phyloP scores from a whole-genome alignment of 1,284 basidiomycete species.

The Leccinum solheimii region DNA sequence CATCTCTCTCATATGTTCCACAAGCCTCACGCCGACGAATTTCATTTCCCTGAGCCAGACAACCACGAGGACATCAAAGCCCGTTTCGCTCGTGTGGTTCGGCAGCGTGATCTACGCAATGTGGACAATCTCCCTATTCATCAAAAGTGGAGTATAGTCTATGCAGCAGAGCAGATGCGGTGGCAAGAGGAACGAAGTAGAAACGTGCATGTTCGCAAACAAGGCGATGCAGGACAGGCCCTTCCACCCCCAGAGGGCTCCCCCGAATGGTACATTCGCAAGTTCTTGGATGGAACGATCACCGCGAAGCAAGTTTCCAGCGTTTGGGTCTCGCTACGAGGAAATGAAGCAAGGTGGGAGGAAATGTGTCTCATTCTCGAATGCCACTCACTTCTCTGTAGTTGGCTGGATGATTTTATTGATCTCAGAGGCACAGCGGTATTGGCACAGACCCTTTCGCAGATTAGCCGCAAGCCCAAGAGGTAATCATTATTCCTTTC shows the following conservation, averaged over 20 bases:
- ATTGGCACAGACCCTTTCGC: slow-evolving; percentile 77
- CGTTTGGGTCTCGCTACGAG: slow-evolving; percentile 79
- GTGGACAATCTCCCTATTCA: slow-evolving; percentile 67
- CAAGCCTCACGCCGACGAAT: slow-evolving; percentile 57
- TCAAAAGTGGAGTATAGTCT: slow-evolving; percentile 93
- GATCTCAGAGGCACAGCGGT: slow-evolving; percentile 82
- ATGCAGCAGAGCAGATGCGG: slow-evolving; percentile 79
- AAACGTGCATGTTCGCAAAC: slow-evolving; percentile 60
- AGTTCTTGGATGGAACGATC: slow-evolving; percentile 85
- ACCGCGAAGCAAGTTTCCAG: slow-evolving; percentile 79
- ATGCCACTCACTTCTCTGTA: slow-evolving; percentile 34
- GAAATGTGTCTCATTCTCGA: background rate
- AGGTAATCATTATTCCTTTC: slow-evolving; percentile 43
- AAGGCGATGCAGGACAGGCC: slow-evolving; percentile 55
- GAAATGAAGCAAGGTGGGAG: slow-evolving; percentile 75
- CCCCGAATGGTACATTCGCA: slow-evolving; percentile 88
- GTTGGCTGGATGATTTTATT: slow-evolving; percentile 84
- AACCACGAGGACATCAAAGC: slow-evolving; percentile 73
- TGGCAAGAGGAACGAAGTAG: slow-evolving; percentile 71
- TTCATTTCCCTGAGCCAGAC: slow-evolving; percentile 71
- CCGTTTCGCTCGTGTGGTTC: slow-evolving; percentile 75
- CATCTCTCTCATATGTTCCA: slow-evolving; percentile 59
- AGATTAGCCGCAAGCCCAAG: slow-evolving; percentile 70
- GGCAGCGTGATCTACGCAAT: slow-evolving; percentile 63
- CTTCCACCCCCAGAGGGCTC: slow-evolving; percentile 58